These are phyloP conservation scores for Gossypium thurberi DNA, from an alignment of 345 rosid species.

Conservation along the genomic window DNA sequence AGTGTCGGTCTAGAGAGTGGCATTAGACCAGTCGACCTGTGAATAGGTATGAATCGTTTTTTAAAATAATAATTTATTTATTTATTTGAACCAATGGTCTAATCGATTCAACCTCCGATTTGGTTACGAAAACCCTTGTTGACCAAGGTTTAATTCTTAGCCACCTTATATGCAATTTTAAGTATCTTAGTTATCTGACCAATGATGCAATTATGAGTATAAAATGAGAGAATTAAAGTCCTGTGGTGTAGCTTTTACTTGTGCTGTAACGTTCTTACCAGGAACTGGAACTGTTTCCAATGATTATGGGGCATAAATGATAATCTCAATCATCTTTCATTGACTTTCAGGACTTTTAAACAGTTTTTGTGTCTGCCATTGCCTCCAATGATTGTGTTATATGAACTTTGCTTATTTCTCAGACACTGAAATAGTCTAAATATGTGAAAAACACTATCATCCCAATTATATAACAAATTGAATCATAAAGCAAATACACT, in stretches of 20 bases:
- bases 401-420: not conserved
- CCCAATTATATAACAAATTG: slow-evolving; percentile 1
- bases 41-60: too few relatives aligned
- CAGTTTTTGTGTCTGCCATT: not conserved
- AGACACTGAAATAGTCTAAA: not conserved
- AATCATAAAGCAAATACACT: slow-evolving; percentile 12
- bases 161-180: not conserved
- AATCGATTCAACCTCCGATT: too few relatives aligned
- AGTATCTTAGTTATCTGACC: not conserved
- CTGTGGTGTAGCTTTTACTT: not conserved
- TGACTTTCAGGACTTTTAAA: not conserved
- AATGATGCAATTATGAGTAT: not conserved
- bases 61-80: too few relatives aligned
- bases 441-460: not conserved
- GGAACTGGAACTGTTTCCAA: not conserved
- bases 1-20: too few relatives aligned
- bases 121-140: not conserved
- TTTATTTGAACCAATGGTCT: too few relatives aligned
- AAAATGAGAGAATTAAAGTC: not conserved
- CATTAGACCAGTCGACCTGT: too few relatives aligned
- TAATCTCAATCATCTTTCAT: not conserved
- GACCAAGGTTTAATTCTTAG: not conserved
- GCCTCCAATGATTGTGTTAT: not conserved
- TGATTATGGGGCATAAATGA: not conserved
- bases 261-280: not conserved